Evolutionary conservation across 257 asterid species (phyloP), one percentile per base, ranked within the genome.

Genomic region (Ehretia macrophylla): DNA sequence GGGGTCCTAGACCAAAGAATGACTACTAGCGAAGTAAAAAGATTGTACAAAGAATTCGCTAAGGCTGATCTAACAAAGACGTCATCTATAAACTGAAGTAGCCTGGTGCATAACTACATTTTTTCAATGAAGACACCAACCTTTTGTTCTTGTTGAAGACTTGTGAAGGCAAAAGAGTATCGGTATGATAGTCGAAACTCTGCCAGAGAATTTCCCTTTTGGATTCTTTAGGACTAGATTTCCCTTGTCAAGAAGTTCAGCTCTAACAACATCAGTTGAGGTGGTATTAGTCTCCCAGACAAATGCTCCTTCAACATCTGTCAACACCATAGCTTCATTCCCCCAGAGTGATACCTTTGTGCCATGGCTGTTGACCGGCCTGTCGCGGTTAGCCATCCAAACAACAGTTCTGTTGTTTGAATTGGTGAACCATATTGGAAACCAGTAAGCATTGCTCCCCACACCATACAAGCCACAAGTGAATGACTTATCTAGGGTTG

Each of bases 151-250:
- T 84, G 47, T 84, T 81, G 55, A 84, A 68, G 0, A 1, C 1
- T 51, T 81, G 85, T 14, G 70, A 14, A 17, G 92, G 92, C 11
- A 84, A 51, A 14, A 84, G 81, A 18, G 92, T 76, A 49, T 79
- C 79, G 0, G 82, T 74, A 0, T 88, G 92, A 27, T 40, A 81
- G 64, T 77, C 92, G 47, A 81, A 84, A 27, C 82, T 76, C 62
- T 84, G 81, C 92, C 92, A 84, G 35, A 81, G 69, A 62, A 81
- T 16, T 12, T 58, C 47, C 81, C 84, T 38, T 10, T 21, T 4
- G 66, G 71, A 58, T 67, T 67, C 53, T 46, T 60, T 32, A 83
- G 42, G 4, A 83, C 80, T 4, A 84, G 78, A 66, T 84, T 84
- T 0, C 88, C 91, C 0, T 77, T 52, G 48, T 81, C 65, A 48